A percentile compares a stretch with the other conserved stretches of the same genome.
Evolutionary conservation across 371 early-diverging fungal genomes (phyloP).

Genomic region (Zopfochytrium polystomum): DNA sequence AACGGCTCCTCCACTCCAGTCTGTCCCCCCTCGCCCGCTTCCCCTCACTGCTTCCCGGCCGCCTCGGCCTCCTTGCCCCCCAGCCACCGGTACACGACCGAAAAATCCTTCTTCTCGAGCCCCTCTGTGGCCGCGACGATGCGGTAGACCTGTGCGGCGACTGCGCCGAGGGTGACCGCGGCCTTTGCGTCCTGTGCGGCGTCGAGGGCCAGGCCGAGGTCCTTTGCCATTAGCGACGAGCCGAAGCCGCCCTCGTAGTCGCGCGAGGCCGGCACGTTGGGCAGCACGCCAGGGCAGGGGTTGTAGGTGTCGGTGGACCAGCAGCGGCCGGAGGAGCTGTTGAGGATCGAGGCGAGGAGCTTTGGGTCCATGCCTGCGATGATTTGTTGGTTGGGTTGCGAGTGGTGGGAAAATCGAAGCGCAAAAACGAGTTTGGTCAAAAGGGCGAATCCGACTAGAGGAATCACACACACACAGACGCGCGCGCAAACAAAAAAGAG

Average conservation of each 20-base stretch:
- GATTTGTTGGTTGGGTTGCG: too few species aligned
- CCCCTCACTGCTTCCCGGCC: too few species aligned
- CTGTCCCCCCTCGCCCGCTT: too few species aligned
- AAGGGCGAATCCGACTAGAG: too few species aligned
- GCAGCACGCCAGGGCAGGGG: conserved; percentile 83
- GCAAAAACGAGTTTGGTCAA: too few species aligned
- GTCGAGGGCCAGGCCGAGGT: conserved; percentile 83
- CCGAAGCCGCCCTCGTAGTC: conserved; percentile 92
- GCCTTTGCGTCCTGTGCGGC: conserved; percentile 79
- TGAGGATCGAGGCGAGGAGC: conserved; percentile 79
- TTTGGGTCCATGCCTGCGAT: conserved; percentile 87
- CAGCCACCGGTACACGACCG: conserved; percentile 49
- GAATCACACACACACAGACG: too few species aligned
- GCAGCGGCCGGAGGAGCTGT: conserved; percentile 79
- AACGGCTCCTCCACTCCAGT: too few species aligned
- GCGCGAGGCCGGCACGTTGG: conserved; percentile 77
- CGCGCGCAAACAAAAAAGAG: too few species aligned
- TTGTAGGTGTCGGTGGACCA: conserved; percentile 76
- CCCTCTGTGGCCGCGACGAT: conserved; percentile 41
- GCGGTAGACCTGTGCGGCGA: conserved; percentile 77
- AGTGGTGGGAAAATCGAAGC: too few species aligned
- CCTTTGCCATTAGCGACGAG: conserved; percentile 88
- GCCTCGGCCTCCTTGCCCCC: conserved; percentile 22
- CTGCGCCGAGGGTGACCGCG: conserved; percentile 68
- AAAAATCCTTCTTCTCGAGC: conserved; percentile 51